Evolutionary conservation across 352 stramenopile genomes (phyloP), one percentile per base, ranked within the genome.

Genomic region (Thraustochytrium striatum): DNA sequence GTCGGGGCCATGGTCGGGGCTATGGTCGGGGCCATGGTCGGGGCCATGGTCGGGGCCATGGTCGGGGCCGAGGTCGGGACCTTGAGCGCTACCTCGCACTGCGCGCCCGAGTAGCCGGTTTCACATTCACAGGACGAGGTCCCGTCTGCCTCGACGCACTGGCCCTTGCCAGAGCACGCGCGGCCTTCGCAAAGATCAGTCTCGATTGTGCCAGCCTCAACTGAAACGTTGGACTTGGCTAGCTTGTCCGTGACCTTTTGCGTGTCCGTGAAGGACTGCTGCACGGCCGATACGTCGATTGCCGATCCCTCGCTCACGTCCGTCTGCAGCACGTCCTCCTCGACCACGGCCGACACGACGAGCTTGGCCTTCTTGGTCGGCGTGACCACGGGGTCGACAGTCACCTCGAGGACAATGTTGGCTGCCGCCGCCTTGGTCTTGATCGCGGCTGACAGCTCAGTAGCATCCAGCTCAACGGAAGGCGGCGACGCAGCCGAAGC

Each of bases 11-110:
- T 50, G 1, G 58, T 11, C 7, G 58, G 32, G 25, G 19, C n/a
- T 3, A 5, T 8, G 8, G 58, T 69, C 7, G 58, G 58, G 11
- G 7, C 9, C 11, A 28, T 33, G 16, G 58, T 69, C 7, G 58
- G 59, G 35, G 59, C 16, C 1, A 35, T 9, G 21, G 59, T 70
- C n/a, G n/a, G 3, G 28, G 59, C 35, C 13, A 52, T 13, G 53
- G 25, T 61, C 7, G 53, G 53, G 5, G 25, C 53, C 32, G 7
- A 19, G 53, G 25, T 61, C 25, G 53, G 53, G 53, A 61, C 7
- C 53, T 61, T 61, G 53, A 21, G 7, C 25, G 53, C 59, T 7
- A 52, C 35, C 59, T 70, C 59, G 35, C 59, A 70, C 41, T 70
- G 59, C 0, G 36, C 36, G 30, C 59, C 59, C 3, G 3, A 53